phyloP scores from a whole-genome alignment of 352 stramenopile genomes.

The Aphanomyces astaci region DNA sequence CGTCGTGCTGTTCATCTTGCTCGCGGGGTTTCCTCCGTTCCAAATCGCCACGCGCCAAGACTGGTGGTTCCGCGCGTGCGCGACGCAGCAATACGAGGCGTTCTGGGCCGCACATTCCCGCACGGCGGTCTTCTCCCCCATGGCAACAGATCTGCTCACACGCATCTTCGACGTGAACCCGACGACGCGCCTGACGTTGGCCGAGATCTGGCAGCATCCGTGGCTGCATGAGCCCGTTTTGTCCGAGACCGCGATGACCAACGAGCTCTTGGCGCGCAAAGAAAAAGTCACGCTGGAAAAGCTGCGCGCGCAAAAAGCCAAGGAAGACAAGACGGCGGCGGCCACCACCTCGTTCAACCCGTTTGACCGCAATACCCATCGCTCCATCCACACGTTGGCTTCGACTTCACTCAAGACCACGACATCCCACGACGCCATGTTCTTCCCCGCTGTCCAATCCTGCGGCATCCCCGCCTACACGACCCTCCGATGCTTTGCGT shows the following conservation, averaged over 20 bases:
- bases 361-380: constrained; percentile 15
- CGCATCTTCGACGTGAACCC: constrained; percentile 64
- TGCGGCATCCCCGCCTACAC: constrained; percentile 18
- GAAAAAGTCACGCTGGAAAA: constrained; percentile 21
- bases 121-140: constrained; percentile 59
- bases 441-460: not conserved
- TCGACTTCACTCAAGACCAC: not conserved
- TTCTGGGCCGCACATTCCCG: constrained; percentile 72
- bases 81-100: constrained; percentile 59
- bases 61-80: constrained; percentile 84
- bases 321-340: constrained; percentile 3
- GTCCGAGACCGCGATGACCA: constrained; percentile 6
- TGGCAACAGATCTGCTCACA: constrained; percentile 62
- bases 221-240: constrained; percentile 20
- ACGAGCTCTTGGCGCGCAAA: constrained; percentile 11
- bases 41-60: constrained; percentile 81
- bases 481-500: constrained; percentile 15
- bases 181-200: constrained; percentile 63
- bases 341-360: constrained; percentile 12
- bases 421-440: not conserved
- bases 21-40: constrained; percentile 89
- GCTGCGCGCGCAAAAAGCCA: constrained; percentile 13
- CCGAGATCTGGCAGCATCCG: constrained; percentile 44
- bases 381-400: not conserved
- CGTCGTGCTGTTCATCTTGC: constrained; percentile 91